phyloP scores from a whole-genome alignment of 805 yeast species.

The Kurtzmaniella fragi region DNA sequence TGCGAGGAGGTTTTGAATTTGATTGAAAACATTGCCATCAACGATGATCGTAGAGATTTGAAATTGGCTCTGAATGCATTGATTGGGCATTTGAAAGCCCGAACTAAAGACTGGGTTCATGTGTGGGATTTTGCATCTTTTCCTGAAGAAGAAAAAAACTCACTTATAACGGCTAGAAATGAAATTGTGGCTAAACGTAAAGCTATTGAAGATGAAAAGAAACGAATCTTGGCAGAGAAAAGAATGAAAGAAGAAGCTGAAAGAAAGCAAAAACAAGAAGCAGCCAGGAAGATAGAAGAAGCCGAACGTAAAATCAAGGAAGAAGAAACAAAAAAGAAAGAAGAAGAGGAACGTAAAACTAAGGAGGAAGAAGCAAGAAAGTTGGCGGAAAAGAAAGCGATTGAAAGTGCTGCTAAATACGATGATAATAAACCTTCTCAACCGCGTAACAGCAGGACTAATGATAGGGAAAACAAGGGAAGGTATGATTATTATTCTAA shows the following conservation, averaged over 20 bases:
- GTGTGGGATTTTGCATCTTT: constrained; percentile 54
- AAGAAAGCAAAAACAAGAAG: constrained; percentile 6
- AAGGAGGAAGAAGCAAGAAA: constrained; percentile 6
- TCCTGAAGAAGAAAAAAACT: constrained; percentile 37
- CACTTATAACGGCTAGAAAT: constrained; percentile 19
- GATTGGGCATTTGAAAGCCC: constrained; percentile 57
- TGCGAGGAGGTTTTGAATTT: constrained; percentile 46
- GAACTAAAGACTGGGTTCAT: constrained; percentile 45
- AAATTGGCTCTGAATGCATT: constrained; percentile 72
- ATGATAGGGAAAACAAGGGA: constrained; percentile 13
- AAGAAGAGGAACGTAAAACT: background rate
- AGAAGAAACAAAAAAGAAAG: background rate
- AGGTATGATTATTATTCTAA: constrained; percentile 30
- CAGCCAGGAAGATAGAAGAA: constrained; percentile 8
- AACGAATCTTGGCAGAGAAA: constrained; percentile 9
- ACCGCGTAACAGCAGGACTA: constrained; percentile 8
- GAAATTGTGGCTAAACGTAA: constrained; percentile 12
- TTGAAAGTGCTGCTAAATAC: constrained; percentile 11
- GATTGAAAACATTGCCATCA: constrained; percentile 42
- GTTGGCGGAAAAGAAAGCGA: constrained; percentile 8
- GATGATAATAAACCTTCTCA: constrained; percentile 12
- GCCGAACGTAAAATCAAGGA: constrained; percentile 7
- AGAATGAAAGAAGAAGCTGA: background rate
- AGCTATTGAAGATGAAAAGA: constrained; percentile 10
- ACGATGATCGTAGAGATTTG: constrained; percentile 74